A percentile compares a stretch with the other conserved stretches of the same genome.
Conservation (phyloP, 2,329 filamentous ascomycete species). For the Dactylellina drechsleri region DNA sequence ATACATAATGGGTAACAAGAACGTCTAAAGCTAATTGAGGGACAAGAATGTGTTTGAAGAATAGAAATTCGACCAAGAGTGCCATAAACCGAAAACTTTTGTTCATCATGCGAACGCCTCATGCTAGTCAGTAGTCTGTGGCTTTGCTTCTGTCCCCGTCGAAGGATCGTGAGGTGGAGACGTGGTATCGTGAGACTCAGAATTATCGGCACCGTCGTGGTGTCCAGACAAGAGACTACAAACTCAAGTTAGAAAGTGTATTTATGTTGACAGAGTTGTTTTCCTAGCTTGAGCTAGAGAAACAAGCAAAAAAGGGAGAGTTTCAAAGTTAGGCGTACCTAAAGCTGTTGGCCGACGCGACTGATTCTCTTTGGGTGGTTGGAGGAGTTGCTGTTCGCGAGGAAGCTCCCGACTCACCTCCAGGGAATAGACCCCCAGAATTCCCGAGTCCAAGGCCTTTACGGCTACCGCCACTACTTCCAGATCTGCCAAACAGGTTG, state of each 20-base stretch:
- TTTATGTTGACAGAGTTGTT: slow-evolving; percentile 30
- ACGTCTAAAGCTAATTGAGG: slow-evolving; percentile 17
- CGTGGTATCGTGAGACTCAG: slow-evolving; percentile 49
- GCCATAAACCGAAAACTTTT: slow-evolving; percentile 47
- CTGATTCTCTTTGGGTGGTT: slow-evolving; percentile 68
- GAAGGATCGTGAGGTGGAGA: slow-evolving; percentile 32
- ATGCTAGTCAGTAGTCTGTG: slow-evolving; percentile 32
- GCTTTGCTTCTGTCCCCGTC: slow-evolving; percentile 27
- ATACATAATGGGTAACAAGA: slow-evolving; percentile 11
- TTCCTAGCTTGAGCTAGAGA: not conserved
- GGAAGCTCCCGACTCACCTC: slow-evolving; percentile 85
- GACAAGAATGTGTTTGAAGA: slow-evolving; percentile 25
- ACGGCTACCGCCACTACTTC: slow-evolving; percentile 69
- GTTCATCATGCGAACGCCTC: slow-evolving; percentile 4
- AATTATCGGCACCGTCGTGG: slow-evolving; percentile 52
- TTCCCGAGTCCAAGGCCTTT: slow-evolving; percentile 77
- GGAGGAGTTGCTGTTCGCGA: slow-evolving; percentile 91
- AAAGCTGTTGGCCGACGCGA: slow-evolving; percentile 86
- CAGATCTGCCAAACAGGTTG: slow-evolving; percentile 92
- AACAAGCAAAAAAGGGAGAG: slow-evolving; percentile 56
- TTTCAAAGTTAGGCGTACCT: slow-evolving; percentile 71
- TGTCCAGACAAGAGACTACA: slow-evolving; percentile 34
- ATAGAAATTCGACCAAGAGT: slow-evolving; percentile 23
- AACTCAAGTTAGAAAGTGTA: not conserved
- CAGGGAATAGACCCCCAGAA: slow-evolving; percentile 73